phyloP scores from a whole-genome alignment of 2,329 filamentous ascomycete genomes.

The Sclerotinia subarctica region DNA sequence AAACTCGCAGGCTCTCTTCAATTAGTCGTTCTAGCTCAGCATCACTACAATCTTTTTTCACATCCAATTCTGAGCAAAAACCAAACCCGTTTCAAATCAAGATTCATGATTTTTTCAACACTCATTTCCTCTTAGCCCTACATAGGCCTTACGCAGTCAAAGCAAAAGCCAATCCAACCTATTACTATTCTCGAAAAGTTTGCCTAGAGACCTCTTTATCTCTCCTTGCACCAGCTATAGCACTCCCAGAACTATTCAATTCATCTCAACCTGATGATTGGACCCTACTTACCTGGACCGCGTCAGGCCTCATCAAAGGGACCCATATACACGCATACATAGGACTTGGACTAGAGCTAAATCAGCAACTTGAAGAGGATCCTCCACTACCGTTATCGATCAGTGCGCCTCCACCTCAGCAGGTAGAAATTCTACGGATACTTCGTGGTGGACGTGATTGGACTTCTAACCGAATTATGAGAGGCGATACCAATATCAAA shows the following conservation, averaged over 20 bases:
- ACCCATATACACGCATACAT: constrained; percentile 9
- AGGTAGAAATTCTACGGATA: constrained; percentile 7
- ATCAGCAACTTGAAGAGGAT: constrained; percentile 29
- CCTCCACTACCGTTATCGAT: constrained; percentile 8
- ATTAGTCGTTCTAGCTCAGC: constrained; percentile 10
- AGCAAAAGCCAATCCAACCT: constrained; percentile 46
- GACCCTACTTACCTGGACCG: background rate
- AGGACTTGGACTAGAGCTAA: constrained; percentile 12
- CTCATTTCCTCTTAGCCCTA: constrained; percentile 54
- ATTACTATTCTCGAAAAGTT: constrained; percentile 49
- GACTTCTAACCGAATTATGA: constrained; percentile 33
- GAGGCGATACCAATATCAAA: constrained; percentile 47
- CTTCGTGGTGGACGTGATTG: constrained; percentile 3
- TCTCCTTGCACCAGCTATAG: constrained; percentile 17
- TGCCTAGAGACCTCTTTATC: constrained; percentile 45
- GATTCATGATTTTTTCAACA: constrained; percentile 50
- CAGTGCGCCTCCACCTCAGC: background rate
- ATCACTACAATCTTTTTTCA: constrained; percentile 11
- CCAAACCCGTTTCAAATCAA: constrained; percentile 39
- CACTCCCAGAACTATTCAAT: background rate
- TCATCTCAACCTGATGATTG: constrained; percentile 11
- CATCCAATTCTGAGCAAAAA: background rate
- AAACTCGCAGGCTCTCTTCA: background rate
- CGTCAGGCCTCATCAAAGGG: background rate
- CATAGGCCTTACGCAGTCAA: constrained; percentile 49